Evolutionary conservation across 108 stramenopile species (phyloP), one percentile per base, ranked within the genome.

Genomic region (Cyclotella choctawhatcheeana): DNA sequence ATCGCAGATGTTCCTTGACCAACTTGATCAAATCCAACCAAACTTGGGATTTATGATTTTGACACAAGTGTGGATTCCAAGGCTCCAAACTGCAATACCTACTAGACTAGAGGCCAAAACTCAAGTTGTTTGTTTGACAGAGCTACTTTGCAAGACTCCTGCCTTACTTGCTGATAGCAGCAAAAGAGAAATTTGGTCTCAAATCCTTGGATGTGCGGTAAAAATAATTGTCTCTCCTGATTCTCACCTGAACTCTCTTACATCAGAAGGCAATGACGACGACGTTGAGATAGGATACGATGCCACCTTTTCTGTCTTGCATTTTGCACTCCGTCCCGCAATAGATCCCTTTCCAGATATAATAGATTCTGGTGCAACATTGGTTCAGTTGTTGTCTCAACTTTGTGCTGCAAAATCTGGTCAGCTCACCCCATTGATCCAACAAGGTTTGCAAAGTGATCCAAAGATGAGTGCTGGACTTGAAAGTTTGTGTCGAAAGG

Each of bases 321-420:
- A 84, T 37, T 86, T 86, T 78, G 95, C 93, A 8, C 55, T 47
- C 8, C 81, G 82, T 50, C 79, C 83, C 44, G 76, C 74, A 0
- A 82, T 79, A 37, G 95, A 96, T 66, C 85, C 89, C 13, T 93
- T 96, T 51, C 33, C 79, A 10, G 82, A 85, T n/a, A 62, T 93
- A 48, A 31, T 63, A 12, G 87, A 96, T 77, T 84, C 92, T 33
- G 64, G 69, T 32, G 34, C 51, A 5, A 34, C 32, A 20, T 89
- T 95, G 35, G 80, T 76, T 2, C 60, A 77, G 29, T 73, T 89
- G 10, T 25, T 95, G 43, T 62, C 81, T 29, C n/a, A 25, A 29
- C 33, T 90, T 34, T 74, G 77, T 34, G 25, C 79, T 5, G 67
- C 85, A 2, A 71, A 86, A 25, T 88, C 89, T 44, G 89, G 88